These are phyloP conservation scores for Barnettozyma sp. DNA, from an alignment of 805 yeast genomes.

Conservation along the genomic window DNA sequence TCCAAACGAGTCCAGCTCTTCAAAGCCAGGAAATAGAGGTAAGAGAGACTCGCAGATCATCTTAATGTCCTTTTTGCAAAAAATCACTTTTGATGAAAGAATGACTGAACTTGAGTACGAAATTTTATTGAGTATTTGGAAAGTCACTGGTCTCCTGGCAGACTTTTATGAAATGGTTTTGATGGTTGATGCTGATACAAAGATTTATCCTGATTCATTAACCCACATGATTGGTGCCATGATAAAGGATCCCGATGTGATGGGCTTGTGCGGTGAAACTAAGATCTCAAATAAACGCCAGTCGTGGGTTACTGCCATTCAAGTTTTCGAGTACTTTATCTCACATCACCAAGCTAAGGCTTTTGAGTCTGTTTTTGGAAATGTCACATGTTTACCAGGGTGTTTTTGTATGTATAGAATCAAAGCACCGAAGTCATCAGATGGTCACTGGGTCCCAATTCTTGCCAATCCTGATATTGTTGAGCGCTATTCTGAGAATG, in stretches of 20 bases:
- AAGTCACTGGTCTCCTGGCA: conserved; percentile 78
- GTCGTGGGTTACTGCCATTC: conserved; percentile 89
- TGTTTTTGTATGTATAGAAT: conserved; percentile 91
- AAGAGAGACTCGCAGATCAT: conserved; percentile 92
- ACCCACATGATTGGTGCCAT: conserved; percentile 88
- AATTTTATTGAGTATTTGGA: conserved; percentile 67
- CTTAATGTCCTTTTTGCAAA: conserved; percentile 84
- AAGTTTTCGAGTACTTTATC: conserved; percentile 87
- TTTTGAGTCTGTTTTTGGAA: conserved; percentile 90
- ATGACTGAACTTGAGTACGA: conserved; percentile 88
- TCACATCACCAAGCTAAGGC: conserved; percentile 95
- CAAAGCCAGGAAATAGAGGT: conserved; percentile 92
- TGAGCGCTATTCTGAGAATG: conserved; percentile 84
- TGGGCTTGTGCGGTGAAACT: conserved; percentile 96
- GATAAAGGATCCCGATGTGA: conserved; percentile 77
- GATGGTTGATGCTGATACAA: conserved; percentile 95
- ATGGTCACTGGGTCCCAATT: conserved; percentile 88
- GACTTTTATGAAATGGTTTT: conserved; percentile 73
- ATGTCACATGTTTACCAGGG: conserved; percentile 93
- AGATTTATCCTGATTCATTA: conserved; percentile 77
- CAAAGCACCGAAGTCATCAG: conserved; percentile 76
- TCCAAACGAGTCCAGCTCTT: conserved; percentile 60
- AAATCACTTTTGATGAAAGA: conserved; percentile 84
- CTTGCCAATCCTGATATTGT: conserved; percentile 90
- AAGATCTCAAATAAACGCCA: conserved; percentile 77